Conservation (phyloP, 1,284 basidiomycete species). For the Boletellus deceptivus region DNA sequence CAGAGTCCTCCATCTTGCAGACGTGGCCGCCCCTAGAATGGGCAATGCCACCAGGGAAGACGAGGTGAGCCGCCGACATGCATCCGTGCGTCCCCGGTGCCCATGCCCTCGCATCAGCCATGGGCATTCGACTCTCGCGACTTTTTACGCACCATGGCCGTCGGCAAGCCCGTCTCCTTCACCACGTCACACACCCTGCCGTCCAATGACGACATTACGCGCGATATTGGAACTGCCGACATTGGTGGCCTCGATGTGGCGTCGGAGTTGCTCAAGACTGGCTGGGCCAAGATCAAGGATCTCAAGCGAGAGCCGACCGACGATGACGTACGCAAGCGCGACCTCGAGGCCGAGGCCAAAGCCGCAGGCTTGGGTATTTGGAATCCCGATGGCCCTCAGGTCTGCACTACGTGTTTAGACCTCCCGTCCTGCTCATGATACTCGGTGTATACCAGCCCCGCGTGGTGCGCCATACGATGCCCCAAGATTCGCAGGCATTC, state of each 20-base stretch:
- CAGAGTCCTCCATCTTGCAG: constrained; percentile 85
- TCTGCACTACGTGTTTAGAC: constrained; percentile 31
- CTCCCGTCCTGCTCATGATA: constrained; percentile 3
- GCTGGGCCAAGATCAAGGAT: constrained; percentile 94
- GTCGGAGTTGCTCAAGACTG: constrained; percentile 76
- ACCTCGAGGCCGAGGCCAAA: constrained; percentile 79
- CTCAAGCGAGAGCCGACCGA: constrained; percentile 74
- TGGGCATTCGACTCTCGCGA: constrained; percentile 94
- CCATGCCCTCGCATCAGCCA: constrained; percentile 46
- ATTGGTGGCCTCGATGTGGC: constrained; percentile 73
- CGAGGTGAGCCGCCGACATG: constrained; percentile 54
- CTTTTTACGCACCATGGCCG: constrained; percentile 79
- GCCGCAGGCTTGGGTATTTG: constrained; percentile 79
- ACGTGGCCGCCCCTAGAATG: constrained; percentile 77
- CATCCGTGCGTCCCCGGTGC: neutral
- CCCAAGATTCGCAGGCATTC: constrained; percentile 84
- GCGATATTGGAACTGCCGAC: constrained; percentile 76
- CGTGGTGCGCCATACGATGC: constrained; percentile 84
- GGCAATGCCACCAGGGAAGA: constrained; percentile 82
- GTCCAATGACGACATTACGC: constrained; percentile 62
- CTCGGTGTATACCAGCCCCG: constrained; percentile 52
- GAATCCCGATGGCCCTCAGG: constrained; percentile 82
- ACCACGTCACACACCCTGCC: constrained; percentile 73
- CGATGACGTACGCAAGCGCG: constrained; percentile 73
- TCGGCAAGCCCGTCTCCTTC: constrained; percentile 88